A percentile compares a stretch with the other conserved stretches of the same genome.
phyloP scores from a whole-genome alignment of 805 yeast genomes.

The Dipodascopsis tothii region DNA sequence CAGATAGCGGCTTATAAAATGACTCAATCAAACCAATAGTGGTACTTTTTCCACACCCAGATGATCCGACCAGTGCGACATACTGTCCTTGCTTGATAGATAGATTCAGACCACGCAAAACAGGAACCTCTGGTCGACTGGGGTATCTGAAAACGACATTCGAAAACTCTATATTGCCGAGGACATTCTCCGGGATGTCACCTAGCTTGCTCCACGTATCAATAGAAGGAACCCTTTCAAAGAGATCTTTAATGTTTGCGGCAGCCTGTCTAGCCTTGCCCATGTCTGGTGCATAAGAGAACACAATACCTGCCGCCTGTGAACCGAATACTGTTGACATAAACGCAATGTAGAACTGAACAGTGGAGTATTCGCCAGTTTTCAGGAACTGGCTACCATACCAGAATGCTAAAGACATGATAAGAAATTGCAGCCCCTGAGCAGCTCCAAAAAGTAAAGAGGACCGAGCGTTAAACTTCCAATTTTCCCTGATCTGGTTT shows the following conservation, averaged over 20 bases:
- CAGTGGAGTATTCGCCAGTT: conserved; percentile 26
- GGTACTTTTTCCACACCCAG: conserved; percentile 58
- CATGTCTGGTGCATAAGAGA: conserved; percentile 37
- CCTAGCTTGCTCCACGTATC: conserved; percentile 30
- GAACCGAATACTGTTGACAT: conserved; percentile 35
- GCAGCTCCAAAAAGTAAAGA: conserved; percentile 27
- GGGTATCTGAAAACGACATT: conserved; percentile 62
- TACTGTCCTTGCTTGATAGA: conserved; percentile 43
- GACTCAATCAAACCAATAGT: conserved; percentile 48
- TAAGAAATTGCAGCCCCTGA: conserved; percentile 35
- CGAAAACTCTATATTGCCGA: conserved; percentile 48
- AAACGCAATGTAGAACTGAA: conserved; percentile 35
- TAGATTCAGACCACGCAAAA: conserved; percentile 46
- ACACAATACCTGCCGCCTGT: conserved; percentile 35
- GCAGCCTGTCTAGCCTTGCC: conserved; percentile 37
- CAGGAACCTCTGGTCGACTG: conserved; percentile 45
- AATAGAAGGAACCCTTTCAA: conserved; percentile 34
- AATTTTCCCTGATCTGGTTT: conserved; percentile 29
- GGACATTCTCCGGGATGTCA: conserved; percentile 29
- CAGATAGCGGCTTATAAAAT: conserved; percentile 44
- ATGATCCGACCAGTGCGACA: conserved; percentile 68
- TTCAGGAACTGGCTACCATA: conserved; percentile 34
- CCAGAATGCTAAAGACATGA: conserved; percentile 37
- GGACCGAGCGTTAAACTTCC: conserved; percentile 23
- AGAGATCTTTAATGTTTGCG: conserved; percentile 28